Percentiles rank a stretch among this genome's conserved stretches.
Conservation (phyloP, 176 grass and related monocot species). For the Raddia guianensis region DNA sequence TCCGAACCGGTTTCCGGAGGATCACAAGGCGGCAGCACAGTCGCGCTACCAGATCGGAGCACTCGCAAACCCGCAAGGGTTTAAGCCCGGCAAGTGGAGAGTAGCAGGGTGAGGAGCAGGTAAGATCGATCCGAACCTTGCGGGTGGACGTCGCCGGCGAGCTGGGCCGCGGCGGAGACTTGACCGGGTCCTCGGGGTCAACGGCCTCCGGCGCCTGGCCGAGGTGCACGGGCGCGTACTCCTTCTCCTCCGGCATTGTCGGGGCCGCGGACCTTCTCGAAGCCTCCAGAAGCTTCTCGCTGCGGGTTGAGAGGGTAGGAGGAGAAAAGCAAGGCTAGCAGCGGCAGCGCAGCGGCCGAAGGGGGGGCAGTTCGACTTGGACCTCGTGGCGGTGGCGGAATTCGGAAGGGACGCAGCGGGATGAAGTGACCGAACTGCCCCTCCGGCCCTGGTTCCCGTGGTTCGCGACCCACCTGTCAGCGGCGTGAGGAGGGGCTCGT, state of each 20-base stretch:
- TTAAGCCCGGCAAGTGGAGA: neutral
- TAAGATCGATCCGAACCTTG: slow-evolving; percentile 62
- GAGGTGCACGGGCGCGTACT: slow-evolving; percentile 73
- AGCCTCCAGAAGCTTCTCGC: slow-evolving; percentile 1
- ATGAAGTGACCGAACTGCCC: slow-evolving; percentile 27
- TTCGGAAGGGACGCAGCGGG: neutral
- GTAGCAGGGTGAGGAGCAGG: neutral
- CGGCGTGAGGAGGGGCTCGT: neutral
- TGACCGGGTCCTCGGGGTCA: slow-evolving; percentile 87
- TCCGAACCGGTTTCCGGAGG: neutral
- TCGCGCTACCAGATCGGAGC: slow-evolving; percentile 43
- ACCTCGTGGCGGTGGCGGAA: slow-evolving; percentile 8
- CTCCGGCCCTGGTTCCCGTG: neutral
- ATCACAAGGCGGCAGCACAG: slow-evolving; percentile 8
- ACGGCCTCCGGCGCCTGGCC: slow-evolving; percentile 60
- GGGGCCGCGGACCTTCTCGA: neutral
- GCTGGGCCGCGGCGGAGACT: slow-evolving; percentile 66
- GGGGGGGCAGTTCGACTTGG: slow-evolving; percentile 14
- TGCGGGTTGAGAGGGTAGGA: neutral
- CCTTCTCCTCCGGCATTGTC: slow-evolving; percentile 88
- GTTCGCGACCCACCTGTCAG: neutral
- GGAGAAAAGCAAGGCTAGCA: neutral
- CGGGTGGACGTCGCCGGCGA: slow-evolving; percentile 83
- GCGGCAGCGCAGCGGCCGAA: neutral
- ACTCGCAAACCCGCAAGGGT: neutral